phyloP scores from a whole-genome alignment of 2,329 filamentous ascomycete genomes.

The Penicillium psychrosexuale region DNA sequence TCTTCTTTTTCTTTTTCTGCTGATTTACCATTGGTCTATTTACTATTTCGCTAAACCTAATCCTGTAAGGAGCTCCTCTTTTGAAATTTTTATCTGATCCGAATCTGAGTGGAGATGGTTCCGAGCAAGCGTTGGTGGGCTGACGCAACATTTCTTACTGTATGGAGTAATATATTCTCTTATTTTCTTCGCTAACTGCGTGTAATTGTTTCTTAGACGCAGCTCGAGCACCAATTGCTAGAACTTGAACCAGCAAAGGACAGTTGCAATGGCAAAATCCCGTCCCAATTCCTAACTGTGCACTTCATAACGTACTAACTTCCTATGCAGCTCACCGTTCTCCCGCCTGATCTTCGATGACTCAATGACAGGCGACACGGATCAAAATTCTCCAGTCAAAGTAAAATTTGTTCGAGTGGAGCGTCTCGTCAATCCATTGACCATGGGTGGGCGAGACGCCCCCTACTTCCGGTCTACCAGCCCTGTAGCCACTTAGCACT shows the following conservation, averaged over 20 bases:
- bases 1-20: constrained; percentile 5
- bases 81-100: constrained; percentile 22
- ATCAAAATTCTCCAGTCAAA: constrained; percentile 1
- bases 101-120: constrained; percentile 5
- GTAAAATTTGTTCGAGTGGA: constrained; percentile 6
- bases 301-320: background rate
- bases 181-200: constrained; percentile 1
- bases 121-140: constrained; percentile 19
- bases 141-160: constrained; percentile 11
- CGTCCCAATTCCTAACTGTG: background rate
- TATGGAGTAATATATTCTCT: background rate
- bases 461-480: constrained; percentile 7
- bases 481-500: constrained; percentile 9
- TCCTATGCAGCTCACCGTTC: background rate
- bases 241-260: background rate
- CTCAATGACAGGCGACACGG: background rate
- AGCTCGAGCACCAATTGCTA: background rate
- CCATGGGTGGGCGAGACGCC: constrained; percentile 11
- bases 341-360: constrained; percentile 4
- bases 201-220: background rate
- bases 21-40: constrained; percentile 4
- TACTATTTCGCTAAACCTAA: background rate
- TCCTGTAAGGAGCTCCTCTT: background rate
- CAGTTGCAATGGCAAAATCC: background rate
- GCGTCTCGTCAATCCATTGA: constrained; percentile 15